phyloP scores from a whole-genome alignment of 148 eudicot species.

The Polygonum maritimum region DNA sequence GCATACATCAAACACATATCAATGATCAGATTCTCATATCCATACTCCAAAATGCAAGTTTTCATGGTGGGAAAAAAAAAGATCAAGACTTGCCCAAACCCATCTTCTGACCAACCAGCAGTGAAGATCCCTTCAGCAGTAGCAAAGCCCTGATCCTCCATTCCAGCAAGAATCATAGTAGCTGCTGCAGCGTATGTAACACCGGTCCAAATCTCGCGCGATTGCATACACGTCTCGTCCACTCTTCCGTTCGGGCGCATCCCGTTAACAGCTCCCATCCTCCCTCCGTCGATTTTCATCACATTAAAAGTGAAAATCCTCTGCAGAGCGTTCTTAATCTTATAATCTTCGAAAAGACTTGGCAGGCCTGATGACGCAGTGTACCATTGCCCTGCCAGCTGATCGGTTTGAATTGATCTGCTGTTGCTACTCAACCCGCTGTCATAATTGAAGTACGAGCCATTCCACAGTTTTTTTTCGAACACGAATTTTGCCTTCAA shows the following conservation, averaged over 20 bases:
- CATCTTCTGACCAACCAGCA: slow-evolving; percentile 98
- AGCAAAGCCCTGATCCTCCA: slow-evolving; percentile 76
- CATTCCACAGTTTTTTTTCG: slow-evolving; percentile 86
- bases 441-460: slow-evolving; percentile 93
- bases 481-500: slow-evolving; percentile 56
- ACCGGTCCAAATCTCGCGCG: slow-evolving; percentile 97
- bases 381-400: slow-evolving; percentile 98
- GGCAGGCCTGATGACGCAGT: slow-evolving; percentile 89
- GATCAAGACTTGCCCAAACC: slow-evolving; percentile 59
- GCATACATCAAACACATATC: not conserved
- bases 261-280: slow-evolving; percentile 96
- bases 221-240: slow-evolving; percentile 98
- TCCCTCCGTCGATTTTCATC: slow-evolving; percentile 82
- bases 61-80: not conserved
- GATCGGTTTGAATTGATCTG: slow-evolving; percentile 93
- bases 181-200: slow-evolving; percentile 87
- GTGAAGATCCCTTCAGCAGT: slow-evolving; percentile 90
- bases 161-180: slow-evolving; percentile 91
- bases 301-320: slow-evolving; percentile 84
- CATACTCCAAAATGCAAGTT: not conserved
- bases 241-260: slow-evolving; percentile 93
- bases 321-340: slow-evolving; percentile 59
- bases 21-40: not conserved
- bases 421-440: slow-evolving; percentile 94
- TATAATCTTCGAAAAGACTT: slow-evolving; percentile 59